Conservation (phyloP, 768 basidiomycete species). For the Sporobolomyces roseus region DNA sequence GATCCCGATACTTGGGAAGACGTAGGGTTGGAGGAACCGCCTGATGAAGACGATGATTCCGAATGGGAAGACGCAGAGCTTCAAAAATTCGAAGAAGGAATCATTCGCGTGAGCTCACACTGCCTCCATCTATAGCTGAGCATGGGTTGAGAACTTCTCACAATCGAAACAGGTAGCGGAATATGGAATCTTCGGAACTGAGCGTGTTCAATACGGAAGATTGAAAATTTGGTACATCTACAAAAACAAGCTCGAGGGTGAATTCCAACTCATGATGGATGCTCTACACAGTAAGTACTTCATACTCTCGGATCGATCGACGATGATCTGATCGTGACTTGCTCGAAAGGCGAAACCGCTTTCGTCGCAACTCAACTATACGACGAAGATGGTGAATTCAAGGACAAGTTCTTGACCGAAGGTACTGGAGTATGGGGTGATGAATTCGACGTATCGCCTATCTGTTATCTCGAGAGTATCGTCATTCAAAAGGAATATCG, state of each 20-base stretch:
- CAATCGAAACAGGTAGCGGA: neutral
- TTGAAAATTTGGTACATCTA: neutral
- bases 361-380: neutral
- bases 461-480: neutral
- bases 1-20: neutral
- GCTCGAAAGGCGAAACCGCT: neutral
- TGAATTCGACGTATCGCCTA: neutral
- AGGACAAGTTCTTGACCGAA: neutral
- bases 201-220: neutral
- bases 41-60: neutral
- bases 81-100: neutral
- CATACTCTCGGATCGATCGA: neutral
- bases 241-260: neutral
- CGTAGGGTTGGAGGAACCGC: neutral
- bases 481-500: neutral
- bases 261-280: neutral
- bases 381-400: neutral
- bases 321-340: too few relatives aligned
- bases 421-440: neutral
- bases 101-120: neutral
- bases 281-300: neutral
- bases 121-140: neutral
- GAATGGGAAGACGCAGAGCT: neutral
- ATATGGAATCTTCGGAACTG: neutral
- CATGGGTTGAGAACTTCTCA: too few relatives aligned